Percentiles rank a stretch among this genome's conserved stretches.
Evolutionary conservation across 2,329 filamentous ascomycete species (phyloP).

Genomic region (Neofusicoccum laricinum): DNA sequence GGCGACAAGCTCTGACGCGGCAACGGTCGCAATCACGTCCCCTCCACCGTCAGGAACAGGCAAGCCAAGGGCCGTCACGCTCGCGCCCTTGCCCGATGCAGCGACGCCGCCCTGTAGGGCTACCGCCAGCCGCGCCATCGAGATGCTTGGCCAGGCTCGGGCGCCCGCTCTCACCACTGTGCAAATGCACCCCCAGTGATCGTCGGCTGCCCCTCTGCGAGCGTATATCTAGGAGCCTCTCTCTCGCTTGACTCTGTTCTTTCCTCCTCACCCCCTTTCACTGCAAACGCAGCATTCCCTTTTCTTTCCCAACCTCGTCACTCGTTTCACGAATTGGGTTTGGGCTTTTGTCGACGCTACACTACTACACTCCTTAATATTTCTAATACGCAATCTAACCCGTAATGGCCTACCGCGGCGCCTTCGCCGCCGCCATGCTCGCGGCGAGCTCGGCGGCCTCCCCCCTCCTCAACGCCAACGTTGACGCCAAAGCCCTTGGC

Average conservation of each 20-base stretch:
- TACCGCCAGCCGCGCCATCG: background rate
- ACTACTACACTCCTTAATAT: constrained; percentile 3
- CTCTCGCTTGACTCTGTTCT: background rate
- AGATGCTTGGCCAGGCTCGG: background rate
- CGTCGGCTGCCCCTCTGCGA: background rate
- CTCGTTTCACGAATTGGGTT: constrained; percentile 15
- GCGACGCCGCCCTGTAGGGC: background rate
- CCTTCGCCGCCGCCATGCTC: constrained; percentile 14
- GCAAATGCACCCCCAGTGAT: background rate
- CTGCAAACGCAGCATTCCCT: constrained; percentile 1
- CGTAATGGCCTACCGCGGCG: constrained; percentile 11
- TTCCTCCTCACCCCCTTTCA: constrained; percentile 15
- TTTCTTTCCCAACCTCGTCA: constrained; percentile 14
- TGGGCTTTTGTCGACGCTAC: background rate
- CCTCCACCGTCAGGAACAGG: background rate
- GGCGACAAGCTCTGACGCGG: background rate
- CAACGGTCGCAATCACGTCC: background rate
- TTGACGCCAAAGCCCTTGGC: background rate
- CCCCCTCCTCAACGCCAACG: constrained; percentile 7
- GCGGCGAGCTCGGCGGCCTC: background rate
- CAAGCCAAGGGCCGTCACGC: background rate
- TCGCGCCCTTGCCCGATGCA: background rate
- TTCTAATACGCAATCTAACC: background rate
- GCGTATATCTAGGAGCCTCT: constrained; percentile 7
- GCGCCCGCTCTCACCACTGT: background rate